Conservation (phyloP, 306 rosid species). For the Vicia villosa region DNA sequence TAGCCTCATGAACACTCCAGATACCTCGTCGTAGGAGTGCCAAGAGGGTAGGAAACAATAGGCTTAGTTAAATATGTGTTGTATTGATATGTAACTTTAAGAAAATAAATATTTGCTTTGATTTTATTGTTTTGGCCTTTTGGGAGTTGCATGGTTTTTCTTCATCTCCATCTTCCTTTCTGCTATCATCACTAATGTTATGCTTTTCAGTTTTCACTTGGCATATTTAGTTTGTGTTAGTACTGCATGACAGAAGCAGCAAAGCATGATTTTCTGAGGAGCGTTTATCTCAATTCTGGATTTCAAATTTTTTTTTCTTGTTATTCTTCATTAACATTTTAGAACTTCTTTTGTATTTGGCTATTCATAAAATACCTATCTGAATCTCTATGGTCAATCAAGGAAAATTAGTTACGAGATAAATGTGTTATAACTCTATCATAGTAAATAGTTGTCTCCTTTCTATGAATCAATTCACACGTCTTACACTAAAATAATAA, state of each 20-base stretch:
- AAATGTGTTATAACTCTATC: too few species aligned
- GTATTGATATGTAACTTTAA: constrained; percentile 25
- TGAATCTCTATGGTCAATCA: not conserved
- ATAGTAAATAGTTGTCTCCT: too few species aligned
- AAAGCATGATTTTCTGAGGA: not conserved
- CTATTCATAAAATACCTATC: not conserved
- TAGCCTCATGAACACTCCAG: not conserved
- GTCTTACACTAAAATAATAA: too few species aligned
- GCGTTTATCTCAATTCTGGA: not conserved
- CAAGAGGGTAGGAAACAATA: constrained; percentile 19
- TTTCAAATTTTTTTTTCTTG: not conserved
- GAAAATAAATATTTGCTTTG: constrained; percentile 18
- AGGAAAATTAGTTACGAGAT: not conserved
- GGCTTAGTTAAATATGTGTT: constrained; percentile 30
- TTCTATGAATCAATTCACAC: too few species aligned
- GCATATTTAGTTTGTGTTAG: not conserved
- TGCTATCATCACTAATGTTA: not conserved
- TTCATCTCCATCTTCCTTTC: not conserved
- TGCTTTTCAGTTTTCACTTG: not conserved
- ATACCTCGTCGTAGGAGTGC: constrained; percentile 19
- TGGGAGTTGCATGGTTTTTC: not conserved
- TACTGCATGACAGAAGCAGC: not conserved
- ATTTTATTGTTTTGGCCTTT: not conserved
- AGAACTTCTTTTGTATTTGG: not conserved
- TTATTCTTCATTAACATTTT: not conserved